Base-by-base conservation (phyloP, 768 basidiomycete species). In the Tylopilus subfusipes region DNA sequence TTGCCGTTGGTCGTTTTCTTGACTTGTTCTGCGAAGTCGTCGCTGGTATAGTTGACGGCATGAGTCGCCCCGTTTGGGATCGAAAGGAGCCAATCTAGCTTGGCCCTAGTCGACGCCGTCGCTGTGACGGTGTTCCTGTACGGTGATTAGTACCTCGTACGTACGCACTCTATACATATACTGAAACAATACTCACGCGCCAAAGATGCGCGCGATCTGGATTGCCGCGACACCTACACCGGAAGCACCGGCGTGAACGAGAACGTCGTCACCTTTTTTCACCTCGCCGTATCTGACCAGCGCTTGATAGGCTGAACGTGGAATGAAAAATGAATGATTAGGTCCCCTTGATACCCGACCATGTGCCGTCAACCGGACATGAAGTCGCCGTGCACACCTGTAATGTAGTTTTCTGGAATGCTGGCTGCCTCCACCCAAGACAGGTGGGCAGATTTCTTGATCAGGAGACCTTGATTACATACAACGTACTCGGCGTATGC, bases 241-340 rank as follows among this genome's bases (percentile, higher is more conserved):
- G 13, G 90, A 92, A 4, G 93, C 93, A 8, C 86, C 95, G 19
- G 93, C 93, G 65, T 98, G 96, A 13, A 98, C 78, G 16, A 98
- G 79, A 11, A 93, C 90, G 63, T 88, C 73, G 44, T 92, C 86
- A 33, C 83, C 82, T 57, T 77, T 65, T 65, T 86, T 81, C 42
- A 95, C 63, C 60, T 87, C 78, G 1, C 85, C 88, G 56, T 85
- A 81, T 33, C 86, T 67, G 44, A 90, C 76, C 19, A 88, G 68
- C 0, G 81, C 84, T 63, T 86, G 84, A 65, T 76, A 85, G 5
- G 85, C 85, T 82, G 59, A 36, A 56, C 42, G 48, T 27, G 53
- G 27, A 13, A 34, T 22, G 27, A 48, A 14, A 33, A 31, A 40
- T 27, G 25, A 27, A 45, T 40, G 27, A 48, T 60, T 53, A 60